Evolutionary conservation across 768 basidiomycete genomes (phyloP).

Genomic region (Termitomyces sp.): DNA sequence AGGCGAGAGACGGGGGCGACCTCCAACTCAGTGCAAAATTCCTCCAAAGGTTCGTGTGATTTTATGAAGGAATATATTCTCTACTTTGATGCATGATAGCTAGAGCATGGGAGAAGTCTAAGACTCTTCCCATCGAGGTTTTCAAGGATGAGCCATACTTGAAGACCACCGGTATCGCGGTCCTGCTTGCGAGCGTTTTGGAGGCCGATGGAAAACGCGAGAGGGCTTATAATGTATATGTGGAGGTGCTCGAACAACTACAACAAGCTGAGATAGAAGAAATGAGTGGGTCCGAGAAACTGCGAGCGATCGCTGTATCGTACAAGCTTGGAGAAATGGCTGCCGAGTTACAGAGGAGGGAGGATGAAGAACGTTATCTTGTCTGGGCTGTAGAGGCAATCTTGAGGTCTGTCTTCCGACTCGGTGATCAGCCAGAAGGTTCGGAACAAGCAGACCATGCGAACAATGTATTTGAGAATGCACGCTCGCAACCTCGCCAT

Average conservation of each 20-base stretch:
- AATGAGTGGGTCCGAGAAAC: conserved; percentile 22
- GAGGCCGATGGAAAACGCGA: conserved; percentile 33
- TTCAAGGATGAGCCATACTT: conserved; percentile 47
- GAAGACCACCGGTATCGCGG: conserved; percentile 63
- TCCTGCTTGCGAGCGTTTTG: conserved; percentile 51
- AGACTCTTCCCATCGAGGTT: conserved; percentile 31
- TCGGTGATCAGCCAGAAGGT: conserved; percentile 6
- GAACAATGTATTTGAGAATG: not conserved
- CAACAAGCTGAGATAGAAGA: conserved; percentile 18
- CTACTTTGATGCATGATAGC: conserved; percentile 11
- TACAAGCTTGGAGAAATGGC: conserved; percentile 41
- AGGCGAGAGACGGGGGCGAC: conserved; percentile 56
- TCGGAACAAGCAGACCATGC: conserved; percentile 2
- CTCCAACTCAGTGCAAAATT: conserved; percentile 42
- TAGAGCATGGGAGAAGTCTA: conserved; percentile 54
- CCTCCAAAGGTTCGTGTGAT: conserved; percentile 41
- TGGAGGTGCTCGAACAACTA: conserved; percentile 27
- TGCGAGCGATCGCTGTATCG: conserved; percentile 33
- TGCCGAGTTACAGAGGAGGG: conserved; percentile 23
- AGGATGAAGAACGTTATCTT: conserved; percentile 39
- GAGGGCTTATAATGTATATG: conserved; percentile 32
- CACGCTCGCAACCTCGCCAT: conserved; percentile 6
- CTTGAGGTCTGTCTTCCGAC: conserved; percentile 27
- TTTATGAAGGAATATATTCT: not conserved
- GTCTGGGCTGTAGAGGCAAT: conserved; percentile 37